Evolutionary conservation across 768 basidiomycete genomes (phyloP), one percentile per base, ranked within the genome.

Genomic region (Boletus subcaerulescens): DNA sequence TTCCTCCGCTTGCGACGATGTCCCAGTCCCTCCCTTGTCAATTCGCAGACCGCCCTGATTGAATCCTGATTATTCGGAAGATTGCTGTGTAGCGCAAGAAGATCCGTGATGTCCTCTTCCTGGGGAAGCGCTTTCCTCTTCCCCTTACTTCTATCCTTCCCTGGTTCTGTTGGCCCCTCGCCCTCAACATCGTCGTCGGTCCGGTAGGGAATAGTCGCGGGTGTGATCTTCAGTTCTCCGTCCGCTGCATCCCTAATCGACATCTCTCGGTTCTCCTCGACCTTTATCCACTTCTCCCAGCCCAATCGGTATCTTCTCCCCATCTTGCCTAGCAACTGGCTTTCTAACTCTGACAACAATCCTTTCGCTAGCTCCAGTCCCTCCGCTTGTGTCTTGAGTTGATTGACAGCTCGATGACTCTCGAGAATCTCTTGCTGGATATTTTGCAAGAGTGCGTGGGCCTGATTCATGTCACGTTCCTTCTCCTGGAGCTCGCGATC

Each of bases 271-370:
- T 74, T 75, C 65, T 91, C 88, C 73, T 98, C 91, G 53, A 89
- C 88, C 60, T 85, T 85, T 20, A 90, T 73, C 94, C 96, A 98
- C 62, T 89, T 91, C 68, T 96, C 92, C 87, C 89, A 98, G 3
- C 94, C 96, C 24, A 88, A 65, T 47, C 90, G 80, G 73, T 92
- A 93, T 59, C 89, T 77, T 62, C 80, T 80, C 18, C 86, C 89
- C 85, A 97, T 91, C 72, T 89, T 92, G 8, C 74, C 74, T 26
- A 79, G 73, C 31, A 98, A 73, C 56, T 84, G 85, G 17, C 70
- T 71, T 69, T 93, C 87, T 52, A 94, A 71, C 32, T 79, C 78
- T 31, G 78, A 74, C 45, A 96, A 74, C 24, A 74, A 66, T 51
- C 79, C 74, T 54, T 84, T 85, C 10, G 85, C 79, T 29, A 84